Conservation (phyloP, 2,329 filamentous ascomycete genomes). For the Calonectria pseudoreteaudii region DNA sequence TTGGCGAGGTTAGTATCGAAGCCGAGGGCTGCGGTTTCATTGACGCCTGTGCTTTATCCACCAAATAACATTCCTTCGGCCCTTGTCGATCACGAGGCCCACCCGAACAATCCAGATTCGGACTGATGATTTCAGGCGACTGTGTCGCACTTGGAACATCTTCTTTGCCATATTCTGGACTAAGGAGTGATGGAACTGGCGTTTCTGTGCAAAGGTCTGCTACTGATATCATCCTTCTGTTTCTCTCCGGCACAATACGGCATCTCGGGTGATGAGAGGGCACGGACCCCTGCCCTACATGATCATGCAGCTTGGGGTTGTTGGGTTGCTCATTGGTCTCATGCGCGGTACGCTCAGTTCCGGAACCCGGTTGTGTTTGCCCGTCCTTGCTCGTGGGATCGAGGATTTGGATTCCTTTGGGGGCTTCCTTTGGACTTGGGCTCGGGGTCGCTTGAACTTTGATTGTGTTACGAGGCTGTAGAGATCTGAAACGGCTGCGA, state of each 20-base stretch:
- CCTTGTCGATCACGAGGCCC: not conserved
- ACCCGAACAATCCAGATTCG: not conserved
- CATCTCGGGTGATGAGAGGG: not conserved
- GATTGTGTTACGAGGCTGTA: constrained; percentile 16
- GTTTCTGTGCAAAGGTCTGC: not conserved
- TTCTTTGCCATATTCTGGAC: not conserved
- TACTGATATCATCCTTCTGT: not conserved
- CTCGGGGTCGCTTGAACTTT: constrained; percentile 4
- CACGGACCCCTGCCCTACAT: not conserved
- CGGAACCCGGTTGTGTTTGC: not conserved
- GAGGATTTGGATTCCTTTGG: not conserved
- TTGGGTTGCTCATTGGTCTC: not conserved
- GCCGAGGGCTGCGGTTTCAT: not conserved
- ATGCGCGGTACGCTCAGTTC: not conserved
- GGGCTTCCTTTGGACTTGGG: constrained; percentile 13
- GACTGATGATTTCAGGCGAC: not conserved
- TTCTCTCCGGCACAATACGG: not conserved
- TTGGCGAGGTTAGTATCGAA: not conserved
- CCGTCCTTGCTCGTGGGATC: not conserved
- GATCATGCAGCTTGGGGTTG: not conserved
- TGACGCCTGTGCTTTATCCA: not conserved
- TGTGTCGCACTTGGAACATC: not conserved
- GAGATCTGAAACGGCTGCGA: constrained; percentile 17
- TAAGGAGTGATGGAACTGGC: not conserved
- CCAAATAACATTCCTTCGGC: constrained; percentile 11